These are phyloP conservation scores for Schoenoplectus tabernaemontani DNA, from an alignment of 202 grass and related monocot species.

Conservation along the genomic window DNA sequence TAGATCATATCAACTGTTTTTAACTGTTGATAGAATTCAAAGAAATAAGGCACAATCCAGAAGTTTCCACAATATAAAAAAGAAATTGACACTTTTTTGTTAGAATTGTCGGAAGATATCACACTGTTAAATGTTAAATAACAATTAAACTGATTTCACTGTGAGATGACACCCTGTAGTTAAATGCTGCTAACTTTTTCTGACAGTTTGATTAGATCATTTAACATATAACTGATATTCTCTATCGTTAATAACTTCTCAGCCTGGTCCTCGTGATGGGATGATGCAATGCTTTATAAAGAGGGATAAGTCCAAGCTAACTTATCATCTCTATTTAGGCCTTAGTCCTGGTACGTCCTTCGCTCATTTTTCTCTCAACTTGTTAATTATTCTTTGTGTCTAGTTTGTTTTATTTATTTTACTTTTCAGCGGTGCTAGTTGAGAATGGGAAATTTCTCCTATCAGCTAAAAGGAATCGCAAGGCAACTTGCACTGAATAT, in stretches of 20 bases:
- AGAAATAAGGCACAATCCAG: no score
- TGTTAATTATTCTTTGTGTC: not conserved
- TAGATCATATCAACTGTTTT: no score
- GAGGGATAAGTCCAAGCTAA: constrained; percentile 90
- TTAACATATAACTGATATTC: not conserved
- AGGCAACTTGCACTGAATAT: constrained; percentile 86
- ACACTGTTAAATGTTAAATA: not conserved
- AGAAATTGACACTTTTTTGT: not conserved
- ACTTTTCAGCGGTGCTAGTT: constrained; percentile 55
- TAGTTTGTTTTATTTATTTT: constrained; percentile 10
- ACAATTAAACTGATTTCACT: not conserved
- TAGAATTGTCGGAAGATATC: not conserved
- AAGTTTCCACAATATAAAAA: no score
- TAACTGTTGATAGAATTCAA: no score
- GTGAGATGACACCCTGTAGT: not conserved
- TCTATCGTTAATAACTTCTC: constrained; percentile 24
- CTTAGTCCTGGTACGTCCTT: constrained; percentile 57
- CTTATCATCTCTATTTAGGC: constrained; percentile 84
- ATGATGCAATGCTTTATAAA: constrained; percentile 97
- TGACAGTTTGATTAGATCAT: not conserved
- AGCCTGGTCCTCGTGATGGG: constrained; percentile 91
- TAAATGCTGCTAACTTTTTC: not conserved
- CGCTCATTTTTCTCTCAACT: not conserved
- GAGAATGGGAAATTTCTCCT: constrained; percentile 90
- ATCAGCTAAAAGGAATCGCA: constrained; percentile 79